phyloP scores from a whole-genome alignment of 208 protist species.

The Crithidia expoeki region DNA sequence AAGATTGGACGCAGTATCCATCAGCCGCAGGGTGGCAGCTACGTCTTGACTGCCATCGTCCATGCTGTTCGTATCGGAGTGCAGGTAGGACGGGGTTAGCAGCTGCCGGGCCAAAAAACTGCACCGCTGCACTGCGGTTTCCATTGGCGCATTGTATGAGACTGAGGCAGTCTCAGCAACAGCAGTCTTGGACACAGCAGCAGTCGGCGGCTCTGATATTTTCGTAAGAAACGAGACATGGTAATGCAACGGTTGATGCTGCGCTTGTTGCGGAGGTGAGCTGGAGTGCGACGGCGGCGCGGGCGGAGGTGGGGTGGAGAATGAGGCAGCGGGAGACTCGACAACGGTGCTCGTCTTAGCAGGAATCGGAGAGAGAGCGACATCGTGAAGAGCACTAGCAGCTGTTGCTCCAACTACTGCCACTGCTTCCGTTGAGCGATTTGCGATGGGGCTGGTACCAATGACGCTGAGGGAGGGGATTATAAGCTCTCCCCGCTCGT shows the following conservation, averaged over 20 bases:
- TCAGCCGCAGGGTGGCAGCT: too few relatives aligned
- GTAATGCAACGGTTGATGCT: not conserved
- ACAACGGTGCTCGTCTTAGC: not conserved
- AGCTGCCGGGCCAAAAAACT: not conserved
- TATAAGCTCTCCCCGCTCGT: conserved; percentile 4
- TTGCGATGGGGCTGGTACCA: not conserved
- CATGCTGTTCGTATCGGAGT: not conserved
- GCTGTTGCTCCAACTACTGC: not conserved
- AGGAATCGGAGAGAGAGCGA: not conserved
- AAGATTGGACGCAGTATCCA: not conserved
- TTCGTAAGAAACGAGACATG: too few relatives aligned
- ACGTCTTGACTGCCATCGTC: not conserved
- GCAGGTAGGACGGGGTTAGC: not conserved
- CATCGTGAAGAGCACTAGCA: not conserved
- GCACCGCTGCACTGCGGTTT: not conserved
- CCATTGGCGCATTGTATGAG: not conserved
- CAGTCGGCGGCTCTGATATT: too few relatives aligned
- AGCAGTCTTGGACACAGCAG: too few relatives aligned
- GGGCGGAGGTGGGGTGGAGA: conserved; percentile 12
- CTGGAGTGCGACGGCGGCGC: conserved; percentile 13
- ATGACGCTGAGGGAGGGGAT: conserved; percentile 9
- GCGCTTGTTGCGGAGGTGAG: conserved; percentile 1
- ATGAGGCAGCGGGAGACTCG: conserved; percentile 1
- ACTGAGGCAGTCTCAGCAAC: too few relatives aligned
- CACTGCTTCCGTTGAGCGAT: not conserved